Base-by-base conservation (phyloP, 2,329 filamentous ascomycete species). In the Orbilia quercus region DNA sequence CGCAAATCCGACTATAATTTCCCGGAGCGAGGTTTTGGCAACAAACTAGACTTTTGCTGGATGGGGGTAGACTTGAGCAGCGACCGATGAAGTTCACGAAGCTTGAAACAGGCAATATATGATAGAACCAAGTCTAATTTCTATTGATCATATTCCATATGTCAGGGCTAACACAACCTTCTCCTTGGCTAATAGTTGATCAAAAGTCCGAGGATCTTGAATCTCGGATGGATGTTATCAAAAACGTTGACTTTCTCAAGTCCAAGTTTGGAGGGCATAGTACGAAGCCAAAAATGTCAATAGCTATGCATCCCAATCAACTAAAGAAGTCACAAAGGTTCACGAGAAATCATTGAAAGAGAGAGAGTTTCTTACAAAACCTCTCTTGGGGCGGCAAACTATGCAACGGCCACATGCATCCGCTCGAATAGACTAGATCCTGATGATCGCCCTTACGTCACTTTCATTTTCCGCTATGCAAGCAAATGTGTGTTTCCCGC, bases 311-410 rank as follows among this genome's bases (percentile, higher is more conserved):
- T 5, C 45, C 45, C 2, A 14, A 50, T 16, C 45, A 11, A 31
- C 14, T 3, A 7, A 6, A 5, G 14, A 48, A 7, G 31, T 55
- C 12, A 28, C 55, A 9, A 54, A 40, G 3, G 16, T 63, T 44
- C 65, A 70, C 34, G 65, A 70, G 44, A 70, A 70, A 16, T 55
- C 65, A 20, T 16, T 70, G 50, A 70, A 63, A 22, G 65, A 57
- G 9, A 55, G 65, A 57, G 65, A 25, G 65, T 70, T 18, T 57
- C 65, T 18, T 57, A 70, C 25, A 62, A 57, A 20, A 63, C 57
- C 9, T 50, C 31, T 7, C 14, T 57, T 12, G 51, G 66, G 12
- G 2, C 28, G 9, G 57, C 42, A 11, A 31, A 31, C 4, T 63
- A 63, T 31, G 7, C 14, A 18, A 6, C 25, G 3, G 5, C 34